phyloP scores from a whole-genome alignment of 2,329 filamentous ascomycete genomes.

The Bipolaris victoriae region DNA sequence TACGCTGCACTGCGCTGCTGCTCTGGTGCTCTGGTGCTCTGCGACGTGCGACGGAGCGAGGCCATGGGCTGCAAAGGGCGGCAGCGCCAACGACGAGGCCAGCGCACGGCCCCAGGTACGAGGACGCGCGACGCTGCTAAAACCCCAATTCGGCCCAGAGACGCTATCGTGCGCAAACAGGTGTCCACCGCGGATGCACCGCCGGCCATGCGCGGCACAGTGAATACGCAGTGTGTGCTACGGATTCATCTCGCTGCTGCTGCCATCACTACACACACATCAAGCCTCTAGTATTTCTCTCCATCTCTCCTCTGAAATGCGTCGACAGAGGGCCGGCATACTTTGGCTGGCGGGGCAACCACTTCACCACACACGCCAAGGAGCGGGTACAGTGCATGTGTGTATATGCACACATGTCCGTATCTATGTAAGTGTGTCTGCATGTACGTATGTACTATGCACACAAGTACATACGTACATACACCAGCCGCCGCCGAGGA shows the following conservation, averaged over 20 bases:
- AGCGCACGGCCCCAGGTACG: constrained; percentile 28
- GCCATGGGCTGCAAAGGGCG: constrained; percentile 23
- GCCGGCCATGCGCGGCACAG: constrained; percentile 2
- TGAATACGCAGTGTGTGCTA: no score
- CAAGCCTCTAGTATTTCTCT: background rate
- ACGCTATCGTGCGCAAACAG: constrained; percentile 11
- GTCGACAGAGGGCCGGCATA: background rate
- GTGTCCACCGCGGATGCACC: constrained; percentile 13
- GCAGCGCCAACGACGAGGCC: constrained; percentile 28
- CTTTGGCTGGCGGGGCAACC: constrained; percentile 1
- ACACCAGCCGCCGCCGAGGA: no score
- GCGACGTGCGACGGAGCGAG: constrained; percentile 6
- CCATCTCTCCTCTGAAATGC: background rate
- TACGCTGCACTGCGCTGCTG: background rate
- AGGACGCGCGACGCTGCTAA: constrained; percentile 23
- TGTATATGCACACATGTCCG: no score
- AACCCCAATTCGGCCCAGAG: constrained; percentile 15
- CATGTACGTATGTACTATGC: no score
- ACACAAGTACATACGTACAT: no score
- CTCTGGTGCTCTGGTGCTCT: constrained; percentile 10
- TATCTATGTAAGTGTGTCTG: no score
- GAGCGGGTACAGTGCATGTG: background rate
- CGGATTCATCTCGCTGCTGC: background rate
- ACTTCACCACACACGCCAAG: background rate
- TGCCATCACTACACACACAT: background rate